Base-by-base conservation (phyloP, 169 alveolate genomes). In the Babesia sp. region DNA sequence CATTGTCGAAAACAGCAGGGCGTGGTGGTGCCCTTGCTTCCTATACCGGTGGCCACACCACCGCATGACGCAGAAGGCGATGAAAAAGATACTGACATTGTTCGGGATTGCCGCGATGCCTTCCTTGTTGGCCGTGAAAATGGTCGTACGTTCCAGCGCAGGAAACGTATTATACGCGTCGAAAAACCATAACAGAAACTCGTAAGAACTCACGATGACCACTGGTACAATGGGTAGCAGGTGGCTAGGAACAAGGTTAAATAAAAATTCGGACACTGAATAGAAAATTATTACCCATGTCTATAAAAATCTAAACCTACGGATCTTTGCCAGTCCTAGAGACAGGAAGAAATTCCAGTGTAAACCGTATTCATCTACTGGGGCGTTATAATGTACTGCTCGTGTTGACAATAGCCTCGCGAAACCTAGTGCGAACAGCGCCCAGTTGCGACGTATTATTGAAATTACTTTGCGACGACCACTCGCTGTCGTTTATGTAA, bases 291-390 rank as follows among this genome's bases (percentile, higher is more conserved):
- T 1, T 2, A 20, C 46, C 3, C n/a, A 1, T 22, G 22, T 0
- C 29, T 24, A 8, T 1, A 7, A 6, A 12, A 34, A 5, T 2
- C 11, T 1, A 1, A 33, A 46, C 63, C 16, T 67, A 78, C 86
- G 36, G 0, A 78, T 18, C 33, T 69, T 64, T 20, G 82, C 63
- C 24, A 78, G 4, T 18, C 76, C 88, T 3, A 80, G 50, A 18
- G 78, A 20, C 4, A 67, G 16, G 48, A 71, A 80, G 45, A 80
- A 80, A 45, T 80, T 80, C 84, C 83, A 59, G 42, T 71, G 83
- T 3, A 36, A 56, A 9, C 88, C 88, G 42, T 80, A 80, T 50
- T 80, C 88, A 39, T 58, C 69, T 22, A 67, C 83, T 3, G 75
- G 77, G 22, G 61, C 83, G 6, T 37, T 37, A 64, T 80, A 80